Percentiles rank a stretch among this genome's conserved stretches.
Evolutionary conservation across 2,329 filamentous ascomycete species (phyloP).

Genomic region (Balansia obtecta): DNA sequence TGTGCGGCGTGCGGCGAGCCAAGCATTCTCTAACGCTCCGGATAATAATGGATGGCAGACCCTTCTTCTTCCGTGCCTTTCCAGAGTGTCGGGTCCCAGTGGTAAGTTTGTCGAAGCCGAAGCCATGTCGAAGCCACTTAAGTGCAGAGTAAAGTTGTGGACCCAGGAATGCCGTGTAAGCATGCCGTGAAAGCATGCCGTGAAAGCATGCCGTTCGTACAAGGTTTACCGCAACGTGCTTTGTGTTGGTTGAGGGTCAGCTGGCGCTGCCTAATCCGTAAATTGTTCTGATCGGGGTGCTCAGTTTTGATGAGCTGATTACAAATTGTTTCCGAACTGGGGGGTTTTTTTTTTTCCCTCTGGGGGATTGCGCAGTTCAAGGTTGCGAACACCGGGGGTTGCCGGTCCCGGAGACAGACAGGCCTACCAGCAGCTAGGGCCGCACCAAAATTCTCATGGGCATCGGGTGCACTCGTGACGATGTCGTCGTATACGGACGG

Average conservation of each 20-base stretch:
- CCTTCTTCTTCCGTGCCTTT: neutral
- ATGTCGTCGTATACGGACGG: too few relatives aligned
- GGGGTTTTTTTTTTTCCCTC: too few relatives aligned
- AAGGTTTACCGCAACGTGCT: too few relatives aligned
- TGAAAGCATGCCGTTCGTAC: neutral
- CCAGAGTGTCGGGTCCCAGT: neutral
- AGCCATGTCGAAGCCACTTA: neutral
- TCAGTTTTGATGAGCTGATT: neutral
- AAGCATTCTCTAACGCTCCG: neutral
- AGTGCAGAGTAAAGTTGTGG: neutral
- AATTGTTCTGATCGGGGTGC: neutral
- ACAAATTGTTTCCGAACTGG: too few relatives aligned
- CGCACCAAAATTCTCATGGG: too few relatives aligned
- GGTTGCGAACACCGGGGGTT: too few relatives aligned
- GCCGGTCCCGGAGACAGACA: too few relatives aligned
- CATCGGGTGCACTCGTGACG: too few relatives aligned
- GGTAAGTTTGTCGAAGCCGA: neutral
- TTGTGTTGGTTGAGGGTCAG: neutral
- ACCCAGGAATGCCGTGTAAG: neutral
- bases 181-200: neutral
- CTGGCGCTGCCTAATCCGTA: neutral
- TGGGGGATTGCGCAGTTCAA: too few relatives aligned
- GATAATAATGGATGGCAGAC: too few relatives aligned
- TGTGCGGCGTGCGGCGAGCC: neutral
- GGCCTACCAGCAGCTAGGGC: too few relatives aligned